Percentiles rank a stretch among this genome's conserved stretches.
These are phyloP conservation scores for Glebionis coronaria DNA, from an alignment of 129 eudicot species.

Conservation along the genomic window DNA sequence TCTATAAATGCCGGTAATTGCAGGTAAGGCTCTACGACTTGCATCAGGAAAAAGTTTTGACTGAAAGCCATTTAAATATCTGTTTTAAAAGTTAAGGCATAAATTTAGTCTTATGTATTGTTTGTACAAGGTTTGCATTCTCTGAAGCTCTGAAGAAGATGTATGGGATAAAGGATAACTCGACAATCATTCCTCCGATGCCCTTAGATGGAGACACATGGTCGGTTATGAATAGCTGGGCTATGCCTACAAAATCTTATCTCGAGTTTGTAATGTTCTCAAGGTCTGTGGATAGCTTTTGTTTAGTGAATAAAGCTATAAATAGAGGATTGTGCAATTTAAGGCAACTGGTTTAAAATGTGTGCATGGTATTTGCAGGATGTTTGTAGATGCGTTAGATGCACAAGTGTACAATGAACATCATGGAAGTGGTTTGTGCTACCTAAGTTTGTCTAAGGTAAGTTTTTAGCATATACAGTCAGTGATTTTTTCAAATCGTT, in stretches of 20 bases:
- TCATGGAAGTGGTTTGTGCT: slow-evolving; percentile 67
- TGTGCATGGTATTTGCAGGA: slow-evolving; percentile 43
- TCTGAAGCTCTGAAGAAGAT: slow-evolving; percentile 75
- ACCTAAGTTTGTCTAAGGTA: slow-evolving; percentile 78
- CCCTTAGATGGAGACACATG: slow-evolving; percentile 79
- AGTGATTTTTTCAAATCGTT: too few species aligned
- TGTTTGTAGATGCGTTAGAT: slow-evolving; percentile 86
- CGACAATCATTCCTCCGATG: slow-evolving; percentile 70
- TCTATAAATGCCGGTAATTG: slow-evolving; percentile 97
- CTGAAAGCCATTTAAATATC: neutral
- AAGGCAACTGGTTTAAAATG: neutral
- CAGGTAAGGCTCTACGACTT: slow-evolving; percentile 56
- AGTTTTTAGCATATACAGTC: neutral
- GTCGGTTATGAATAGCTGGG: slow-evolving; percentile 97
- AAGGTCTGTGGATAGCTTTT: slow-evolving; percentile 36
- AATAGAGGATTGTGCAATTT: too few species aligned
- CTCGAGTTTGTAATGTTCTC: slow-evolving; percentile 91
- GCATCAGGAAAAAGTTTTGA: neutral
- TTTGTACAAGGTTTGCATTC: slow-evolving; percentile 59
- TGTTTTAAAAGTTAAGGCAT: neutral
- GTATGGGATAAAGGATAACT: slow-evolving; percentile 60
- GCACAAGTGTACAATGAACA: slow-evolving; percentile 67
- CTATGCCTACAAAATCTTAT: slow-evolving; percentile 85
- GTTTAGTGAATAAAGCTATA: neutral
- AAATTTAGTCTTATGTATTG: slow-evolving; percentile 16